Conservation (phyloP, 1,284 basidiomycete genomes). For the Neotropicomus parvogracilis region DNA sequence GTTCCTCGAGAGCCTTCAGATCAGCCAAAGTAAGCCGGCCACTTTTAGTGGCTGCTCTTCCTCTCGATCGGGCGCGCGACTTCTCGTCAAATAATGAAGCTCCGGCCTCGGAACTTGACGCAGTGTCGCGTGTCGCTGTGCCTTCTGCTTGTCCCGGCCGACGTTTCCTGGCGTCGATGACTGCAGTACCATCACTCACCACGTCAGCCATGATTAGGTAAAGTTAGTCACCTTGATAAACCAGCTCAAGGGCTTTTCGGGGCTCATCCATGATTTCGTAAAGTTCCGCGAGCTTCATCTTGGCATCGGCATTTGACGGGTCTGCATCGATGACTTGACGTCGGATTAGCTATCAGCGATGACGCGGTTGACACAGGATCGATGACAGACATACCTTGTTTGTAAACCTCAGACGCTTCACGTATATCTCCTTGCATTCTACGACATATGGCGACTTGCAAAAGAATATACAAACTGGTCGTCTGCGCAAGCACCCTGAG, state of each 20-base stretch:
- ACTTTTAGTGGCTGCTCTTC: slow-evolving; percentile 31
- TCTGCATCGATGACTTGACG: slow-evolving; percentile 67
- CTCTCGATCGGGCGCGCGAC: slow-evolving; percentile 36
- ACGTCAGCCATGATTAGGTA: not conserved
- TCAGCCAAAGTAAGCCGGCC: slow-evolving; percentile 52
- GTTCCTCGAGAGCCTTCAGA: slow-evolving; percentile 54
- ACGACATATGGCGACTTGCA: slow-evolving; percentile 26
- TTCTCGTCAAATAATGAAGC: slow-evolving; percentile 61
- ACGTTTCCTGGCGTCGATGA: slow-evolving; percentile 38
- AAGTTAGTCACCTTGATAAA: slow-evolving; percentile 67
- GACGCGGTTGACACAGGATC: not conserved
- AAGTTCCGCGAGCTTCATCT: slow-evolving; percentile 86
- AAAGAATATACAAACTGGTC: slow-evolving; percentile 21
- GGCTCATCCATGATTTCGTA: slow-evolving; percentile 82
- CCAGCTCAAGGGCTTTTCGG: slow-evolving; percentile 78
- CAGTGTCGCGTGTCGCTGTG: slow-evolving; percentile 24
- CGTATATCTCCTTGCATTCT: slow-evolving; percentile 67
- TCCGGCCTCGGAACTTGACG: slow-evolving; percentile 20
- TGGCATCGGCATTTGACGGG: slow-evolving; percentile 73
- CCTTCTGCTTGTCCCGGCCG: slow-evolving; percentile 35
- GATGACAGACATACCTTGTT: slow-evolving; percentile 56
- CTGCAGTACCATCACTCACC: slow-evolving; percentile 4
- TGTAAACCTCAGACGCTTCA: slow-evolving; percentile 79
- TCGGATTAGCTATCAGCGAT: not conserved
- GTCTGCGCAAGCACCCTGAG: slow-evolving; percentile 8